Conservation (phyloP, 768 basidiomycete species). For the Mycena kentingensis region DNA sequence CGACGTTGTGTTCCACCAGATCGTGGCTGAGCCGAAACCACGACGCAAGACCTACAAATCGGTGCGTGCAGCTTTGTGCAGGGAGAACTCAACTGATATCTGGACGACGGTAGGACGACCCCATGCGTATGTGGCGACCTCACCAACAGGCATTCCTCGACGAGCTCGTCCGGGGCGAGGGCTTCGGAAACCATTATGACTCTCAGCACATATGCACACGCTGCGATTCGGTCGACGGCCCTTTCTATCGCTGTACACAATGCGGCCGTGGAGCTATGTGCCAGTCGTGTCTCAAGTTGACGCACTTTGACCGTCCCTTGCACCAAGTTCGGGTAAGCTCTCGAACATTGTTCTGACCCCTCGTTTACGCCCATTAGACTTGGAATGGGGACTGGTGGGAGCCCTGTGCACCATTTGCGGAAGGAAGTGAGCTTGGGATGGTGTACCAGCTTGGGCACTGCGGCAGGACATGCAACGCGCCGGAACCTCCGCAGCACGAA, state of each 20-base stretch:
- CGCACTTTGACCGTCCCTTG: no score
- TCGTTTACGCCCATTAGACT: no score
- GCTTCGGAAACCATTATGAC: neutral
- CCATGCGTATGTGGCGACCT: neutral
- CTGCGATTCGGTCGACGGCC: neutral
- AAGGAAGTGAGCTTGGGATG: neutral
- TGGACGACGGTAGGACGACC: slow-evolving; percentile 2
- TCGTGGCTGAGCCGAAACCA: no score
- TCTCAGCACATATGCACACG: neutral
- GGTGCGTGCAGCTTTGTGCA: no score
- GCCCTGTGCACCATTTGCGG: neutral
- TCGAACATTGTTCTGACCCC: no score
- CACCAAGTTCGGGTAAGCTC: no score
- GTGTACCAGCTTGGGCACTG: slow-evolving; percentile 9
- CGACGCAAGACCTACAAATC: no score
- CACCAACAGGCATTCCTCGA: neutral
- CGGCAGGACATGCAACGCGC: neutral
- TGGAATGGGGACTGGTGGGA: neutral
- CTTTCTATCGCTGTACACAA: neutral
- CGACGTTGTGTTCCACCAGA: no score
- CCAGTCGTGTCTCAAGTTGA: no score
- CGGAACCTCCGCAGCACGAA: neutral
- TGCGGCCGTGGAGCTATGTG: slow-evolving; percentile 1
- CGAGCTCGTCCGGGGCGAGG: neutral
- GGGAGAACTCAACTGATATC: no score